Conservation (phyloP, 2,329 filamentous ascomycete genomes). For the Plectosphaerella plurivora region DNA sequence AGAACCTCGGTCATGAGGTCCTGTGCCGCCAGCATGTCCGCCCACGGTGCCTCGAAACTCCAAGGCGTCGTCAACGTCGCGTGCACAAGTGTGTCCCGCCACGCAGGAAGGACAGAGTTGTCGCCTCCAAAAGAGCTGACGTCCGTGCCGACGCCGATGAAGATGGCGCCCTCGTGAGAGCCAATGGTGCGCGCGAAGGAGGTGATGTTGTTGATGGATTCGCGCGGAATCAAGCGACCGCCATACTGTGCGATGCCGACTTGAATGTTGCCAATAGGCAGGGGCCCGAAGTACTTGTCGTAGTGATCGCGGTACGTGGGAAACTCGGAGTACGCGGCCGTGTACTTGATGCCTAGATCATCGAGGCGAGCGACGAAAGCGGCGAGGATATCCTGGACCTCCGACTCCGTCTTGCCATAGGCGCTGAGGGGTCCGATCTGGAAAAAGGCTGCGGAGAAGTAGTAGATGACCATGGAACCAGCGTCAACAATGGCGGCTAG, state of each 20-base stretch:
- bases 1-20: slow-evolving; percentile 14
- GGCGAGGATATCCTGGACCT: slow-evolving; percentile 39
- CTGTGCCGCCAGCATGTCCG: slow-evolving; percentile 23
- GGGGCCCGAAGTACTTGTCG: slow-evolving; percentile 29
- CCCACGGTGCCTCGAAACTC: slow-evolving; percentile 18
- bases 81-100: slow-evolving; percentile 31
- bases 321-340: slow-evolving; percentile 14
- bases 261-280: slow-evolving; percentile 36
- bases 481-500: slow-evolving; percentile 43
- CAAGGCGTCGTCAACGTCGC: slow-evolving; percentile 20
- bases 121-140: slow-evolving; percentile 17
- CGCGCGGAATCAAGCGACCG: slow-evolving; percentile 15
- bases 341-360: slow-evolving; percentile 23
- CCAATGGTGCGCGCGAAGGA: slow-evolving; percentile 10
- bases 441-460: slow-evolving; percentile 42
- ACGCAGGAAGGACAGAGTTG: slow-evolving; percentile 34
- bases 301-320: slow-evolving; percentile 36
- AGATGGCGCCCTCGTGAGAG: slow-evolving; percentile 14
- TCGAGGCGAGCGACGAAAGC: slow-evolving; percentile 38
- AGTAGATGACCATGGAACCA: slow-evolving; percentile 45
- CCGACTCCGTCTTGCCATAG: slow-evolving; percentile 35
- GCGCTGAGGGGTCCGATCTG: slow-evolving; percentile 40
- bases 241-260: slow-evolving; percentile 34
- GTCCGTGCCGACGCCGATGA: slow-evolving; percentile 21
- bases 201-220: slow-evolving; percentile 12